Conservation (phyloP, 2,329 filamentous ascomycete genomes). For the Fusarium buharicum region DNA sequence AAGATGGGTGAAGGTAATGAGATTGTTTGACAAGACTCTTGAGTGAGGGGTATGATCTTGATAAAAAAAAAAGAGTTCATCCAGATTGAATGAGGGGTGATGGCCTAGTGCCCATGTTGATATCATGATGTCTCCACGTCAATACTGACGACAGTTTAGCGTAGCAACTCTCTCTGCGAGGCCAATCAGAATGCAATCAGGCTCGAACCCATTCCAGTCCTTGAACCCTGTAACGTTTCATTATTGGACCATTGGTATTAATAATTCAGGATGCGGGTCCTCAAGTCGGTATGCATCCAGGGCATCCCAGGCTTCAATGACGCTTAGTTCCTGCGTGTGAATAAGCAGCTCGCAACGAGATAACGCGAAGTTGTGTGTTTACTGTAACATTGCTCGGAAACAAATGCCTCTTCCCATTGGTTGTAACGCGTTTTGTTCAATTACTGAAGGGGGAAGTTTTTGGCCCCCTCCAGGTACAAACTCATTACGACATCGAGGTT, state of each 20-base stretch:
- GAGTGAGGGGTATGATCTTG: constrained; percentile 2
- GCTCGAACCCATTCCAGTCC: not conserved
- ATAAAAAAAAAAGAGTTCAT: constrained; percentile 13
- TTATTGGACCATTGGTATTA: constrained; percentile 22
- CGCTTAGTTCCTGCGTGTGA: constrained; percentile 1
- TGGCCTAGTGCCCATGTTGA: not conserved
- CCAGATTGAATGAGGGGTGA: constrained; percentile 24
- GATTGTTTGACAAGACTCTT: not conserved
- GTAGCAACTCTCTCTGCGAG: not conserved
- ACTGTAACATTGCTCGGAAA: not conserved
- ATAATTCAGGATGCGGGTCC: constrained; percentile 25
- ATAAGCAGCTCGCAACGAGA: not conserved
- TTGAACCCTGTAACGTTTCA: not conserved
- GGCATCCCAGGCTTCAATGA: constrained; percentile 16
- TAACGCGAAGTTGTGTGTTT: not conserved
- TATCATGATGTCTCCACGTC: constrained; percentile 29
- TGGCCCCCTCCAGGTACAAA: not conserved
- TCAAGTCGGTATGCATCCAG: not conserved
- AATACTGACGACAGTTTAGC: constrained; percentile 26
- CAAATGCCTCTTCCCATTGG: not conserved
- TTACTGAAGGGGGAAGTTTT: constrained; percentile 5
- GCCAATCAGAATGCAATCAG: constrained; percentile 11
- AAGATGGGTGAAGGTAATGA: not conserved
- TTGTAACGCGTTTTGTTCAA: not conserved
- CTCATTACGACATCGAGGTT: constrained; percentile 7